Evolutionary conservation across 192 early-diverging fungal genomes (phyloP), one percentile per base, ranked within the genome.

Genomic region (Lunasporangiospora selenospora): DNA sequence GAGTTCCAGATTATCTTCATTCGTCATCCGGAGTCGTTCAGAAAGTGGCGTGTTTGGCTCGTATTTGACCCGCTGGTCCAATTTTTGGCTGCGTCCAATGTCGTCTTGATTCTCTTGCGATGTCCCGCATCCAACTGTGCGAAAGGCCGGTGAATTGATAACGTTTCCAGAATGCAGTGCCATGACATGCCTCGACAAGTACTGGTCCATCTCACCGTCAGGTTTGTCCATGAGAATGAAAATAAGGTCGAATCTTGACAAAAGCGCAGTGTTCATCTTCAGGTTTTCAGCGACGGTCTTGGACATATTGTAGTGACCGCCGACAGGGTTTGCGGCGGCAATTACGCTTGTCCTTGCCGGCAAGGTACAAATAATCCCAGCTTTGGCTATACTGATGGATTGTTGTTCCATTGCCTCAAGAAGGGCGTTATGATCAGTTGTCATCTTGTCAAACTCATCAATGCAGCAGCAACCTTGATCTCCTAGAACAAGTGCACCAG

Each of bases 401-500:
- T 94, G 92, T 63, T 94, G 92, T 60, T 91, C 89, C 90, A 96
- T 94, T 10, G 94, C 93, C 66, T 96, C 94, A 29, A 93, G 65
- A 24, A 88, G 67, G 62, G 92, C 85, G 82, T 81, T 83, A 75
- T 92, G 86, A 39, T 94, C 92, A 18, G 80, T 82, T 6, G 86
- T 88, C 83, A 93, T 91, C 64, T 94, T 96, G 69, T 94, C 93
- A 79, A 96, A 94, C 75, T 96, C 94, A 60, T 96, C 94, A 57
- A 94, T 94, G 18, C 92, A 83, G 52, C 94, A 96, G 38, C 90
- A 89, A 21, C 94, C 94, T 76, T 91, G 89, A 76, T 96, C 92
- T 26, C 88, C 91, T 62, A 94, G 87, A n/a, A 93, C 93, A 31
- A 96, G 73, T 2, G 94, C 92, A 7, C 87, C 87, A 32, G 62